Base-by-base conservation (phyloP, 1,284 basidiomycete genomes). In the Ceratobasidium theobromae region DNA sequence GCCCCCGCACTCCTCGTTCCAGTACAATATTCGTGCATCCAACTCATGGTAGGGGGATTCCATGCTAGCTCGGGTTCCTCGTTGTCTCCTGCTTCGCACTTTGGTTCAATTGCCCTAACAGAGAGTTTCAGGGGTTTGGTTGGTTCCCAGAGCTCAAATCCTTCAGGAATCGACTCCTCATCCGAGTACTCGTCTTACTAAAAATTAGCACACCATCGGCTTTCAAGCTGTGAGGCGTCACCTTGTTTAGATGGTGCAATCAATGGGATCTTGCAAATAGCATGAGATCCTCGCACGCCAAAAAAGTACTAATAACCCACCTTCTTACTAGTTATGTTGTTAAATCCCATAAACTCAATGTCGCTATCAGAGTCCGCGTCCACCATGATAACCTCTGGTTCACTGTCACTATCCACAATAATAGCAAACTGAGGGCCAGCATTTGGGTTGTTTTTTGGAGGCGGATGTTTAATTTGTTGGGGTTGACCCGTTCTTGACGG, bases 61-160 rank as follows among this genome's bases (percentile, higher is more conserved):
- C 58, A 64, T 21, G 49, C 25, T 18, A 64, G 23, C 2, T 30
- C 49, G 4, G 5, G 14, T 18, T 64, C 48, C 28, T 43, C 48
- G 35, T 35, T 30, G 4, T 58, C 41, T 4, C 18, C 21, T n/a
- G 21, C 32, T 32, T 52, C 21, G 18, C 27, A 8, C n/a, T 18
- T 51, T 4, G 35, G 23, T 30, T 14, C 48, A 18, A 33, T 23
- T 14, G 25, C 48, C 4, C 32, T 51, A 8, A 35, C 46, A 25
- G 58, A 38, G 16, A 52, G 12, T 23, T 11, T 33, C 4, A 64
- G 2, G 14, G 58, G 58, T 2, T 27, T 35, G 6, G 46, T 64
- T 12, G 58, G 48, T 11, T 64, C 58, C 58, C 58, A 64, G 9
- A 40, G 46, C 25, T 64, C 58, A 23, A 64, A 64, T 14, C 58